phyloP scores from a whole-genome alignment of 768 basidiomycete species.

The Lentinus brumalis region DNA sequence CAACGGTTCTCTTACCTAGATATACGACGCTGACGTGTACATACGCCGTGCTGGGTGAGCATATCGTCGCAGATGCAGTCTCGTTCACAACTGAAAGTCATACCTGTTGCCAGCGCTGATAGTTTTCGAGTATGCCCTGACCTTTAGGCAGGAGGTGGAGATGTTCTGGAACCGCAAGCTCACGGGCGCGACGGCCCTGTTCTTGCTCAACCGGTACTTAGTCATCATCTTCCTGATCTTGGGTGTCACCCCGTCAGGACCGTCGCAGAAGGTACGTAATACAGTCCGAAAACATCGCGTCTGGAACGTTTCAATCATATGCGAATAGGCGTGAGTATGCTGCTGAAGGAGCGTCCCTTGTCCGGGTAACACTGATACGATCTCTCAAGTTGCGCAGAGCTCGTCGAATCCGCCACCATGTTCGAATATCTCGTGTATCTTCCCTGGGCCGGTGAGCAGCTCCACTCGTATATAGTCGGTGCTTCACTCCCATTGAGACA shows the following conservation, averaged over 20 bases:
- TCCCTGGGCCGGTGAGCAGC: background rate
- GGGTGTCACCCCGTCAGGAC: background rate
- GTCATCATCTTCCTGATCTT: background rate
- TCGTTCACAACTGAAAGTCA: no score
- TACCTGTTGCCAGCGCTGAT: no score
- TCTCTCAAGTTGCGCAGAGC: background rate
- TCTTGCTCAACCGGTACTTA: constrained; percentile 9
- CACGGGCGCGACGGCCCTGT: constrained; percentile 9
- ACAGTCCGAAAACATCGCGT: no score
- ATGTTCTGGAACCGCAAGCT: constrained; percentile 12
- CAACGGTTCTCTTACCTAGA: no score
- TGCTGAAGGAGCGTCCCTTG: background rate
- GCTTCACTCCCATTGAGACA: background rate
- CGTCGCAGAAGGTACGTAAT: background rate
- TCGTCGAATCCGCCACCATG: background rate
- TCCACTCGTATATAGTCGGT: no score
- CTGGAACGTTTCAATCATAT: no score
- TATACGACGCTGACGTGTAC: no score
- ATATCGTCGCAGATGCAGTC: no score
- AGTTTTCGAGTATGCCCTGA: constrained; percentile 1
- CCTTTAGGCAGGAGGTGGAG: constrained; percentile 1
- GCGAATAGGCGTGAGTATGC: no score
- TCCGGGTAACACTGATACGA: background rate
- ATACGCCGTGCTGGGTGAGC: no score
- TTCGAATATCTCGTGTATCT: background rate